Conservation (phyloP, 305 asterid species). For the Rubia tinctorum region DNA sequence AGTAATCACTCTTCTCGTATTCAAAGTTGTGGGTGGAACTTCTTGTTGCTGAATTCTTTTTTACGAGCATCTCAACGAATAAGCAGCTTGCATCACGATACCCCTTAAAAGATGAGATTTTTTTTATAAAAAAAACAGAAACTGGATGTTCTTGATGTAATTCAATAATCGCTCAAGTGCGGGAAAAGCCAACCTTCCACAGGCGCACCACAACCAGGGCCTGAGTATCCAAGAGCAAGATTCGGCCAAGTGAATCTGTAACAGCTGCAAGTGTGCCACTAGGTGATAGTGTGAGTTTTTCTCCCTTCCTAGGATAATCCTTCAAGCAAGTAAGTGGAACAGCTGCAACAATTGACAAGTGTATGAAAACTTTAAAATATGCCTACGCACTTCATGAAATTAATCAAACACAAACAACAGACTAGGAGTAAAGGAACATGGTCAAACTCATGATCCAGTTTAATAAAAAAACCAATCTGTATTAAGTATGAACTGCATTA, state of each 20-base stretch:
- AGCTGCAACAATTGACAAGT: slow-evolving; percentile 50
- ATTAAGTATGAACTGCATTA: background rate
- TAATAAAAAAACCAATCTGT: background rate
- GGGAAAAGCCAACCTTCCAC: slow-evolving; percentile 68
- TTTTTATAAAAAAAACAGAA: background rate
- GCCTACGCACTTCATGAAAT: background rate
- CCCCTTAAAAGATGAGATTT: slow-evolving; percentile 46
- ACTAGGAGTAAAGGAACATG: background rate
- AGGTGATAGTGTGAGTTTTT: slow-evolving; percentile 90
- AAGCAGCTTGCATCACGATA: slow-evolving; percentile 98
- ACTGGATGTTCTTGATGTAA: background rate
- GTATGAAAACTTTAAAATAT: background rate
- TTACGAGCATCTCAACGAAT: slow-evolving; percentile 87
- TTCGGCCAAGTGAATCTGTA: slow-evolving; percentile 95
- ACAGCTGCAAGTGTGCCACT: slow-evolving; percentile 96
- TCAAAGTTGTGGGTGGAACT: slow-evolving; percentile 33
- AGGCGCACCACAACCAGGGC: slow-evolving; percentile 92
- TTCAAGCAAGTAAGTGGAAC: slow-evolving; percentile 83
- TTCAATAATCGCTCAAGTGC: background rate
- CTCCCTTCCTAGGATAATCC: slow-evolving; percentile 96
- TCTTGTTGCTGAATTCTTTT: slow-evolving; percentile 43
- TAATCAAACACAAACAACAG: background rate
- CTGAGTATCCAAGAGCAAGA: slow-evolving; percentile 88
- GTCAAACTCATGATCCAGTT: slow-evolving; percentile 1
- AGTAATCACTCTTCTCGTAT: slow-evolving; percentile 69